phyloP scores from a whole-genome alignment of 495 filamentous ascomycete genomes.

The Amniculicola lignicola region DNA sequence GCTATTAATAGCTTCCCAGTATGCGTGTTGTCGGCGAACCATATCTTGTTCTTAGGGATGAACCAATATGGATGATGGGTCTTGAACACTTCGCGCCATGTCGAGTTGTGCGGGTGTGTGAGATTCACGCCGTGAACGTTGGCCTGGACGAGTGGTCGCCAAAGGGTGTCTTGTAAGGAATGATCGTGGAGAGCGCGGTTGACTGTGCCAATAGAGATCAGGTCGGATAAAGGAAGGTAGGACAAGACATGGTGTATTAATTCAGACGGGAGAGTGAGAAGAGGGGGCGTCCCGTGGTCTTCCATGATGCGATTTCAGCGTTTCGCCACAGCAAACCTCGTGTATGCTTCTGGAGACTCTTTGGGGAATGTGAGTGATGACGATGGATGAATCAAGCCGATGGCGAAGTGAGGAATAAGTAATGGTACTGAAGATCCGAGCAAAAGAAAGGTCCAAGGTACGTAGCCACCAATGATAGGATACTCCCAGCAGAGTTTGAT shows the following conservation, averaged over 20 bases:
- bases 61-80: constrained; percentile 83
- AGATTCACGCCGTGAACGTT: constrained; percentile 22
- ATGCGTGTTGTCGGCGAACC: constrained; percentile 74
- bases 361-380: no score
- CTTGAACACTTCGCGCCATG: constrained; percentile 57
- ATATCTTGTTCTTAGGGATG: constrained; percentile 71
- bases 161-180: constrained; percentile 37
- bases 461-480: no score
- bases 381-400: no score
- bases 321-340: no score
- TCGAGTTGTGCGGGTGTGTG: constrained; percentile 16
- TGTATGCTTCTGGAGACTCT: no score
- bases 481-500: no score
- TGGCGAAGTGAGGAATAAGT: no score
- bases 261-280: constrained; percentile 33
- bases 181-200: constrained; percentile 34
- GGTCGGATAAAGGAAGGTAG: constrained; percentile 30
- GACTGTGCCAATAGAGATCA: constrained; percentile 31
- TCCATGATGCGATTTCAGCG: no score
- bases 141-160: constrained; percentile 36
- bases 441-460: no score
- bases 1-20: constrained; percentile 68
- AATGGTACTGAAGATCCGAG: no score
- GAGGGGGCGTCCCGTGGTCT: no score
- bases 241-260: constrained; percentile 35